A percentile compares a stretch with the other conserved stretches of the same genome.
These are phyloP conservation scores for Podospora pseudopauciseta DNA, from an alignment of 495 filamentous ascomycete genomes.

Conservation along the genomic window DNA sequence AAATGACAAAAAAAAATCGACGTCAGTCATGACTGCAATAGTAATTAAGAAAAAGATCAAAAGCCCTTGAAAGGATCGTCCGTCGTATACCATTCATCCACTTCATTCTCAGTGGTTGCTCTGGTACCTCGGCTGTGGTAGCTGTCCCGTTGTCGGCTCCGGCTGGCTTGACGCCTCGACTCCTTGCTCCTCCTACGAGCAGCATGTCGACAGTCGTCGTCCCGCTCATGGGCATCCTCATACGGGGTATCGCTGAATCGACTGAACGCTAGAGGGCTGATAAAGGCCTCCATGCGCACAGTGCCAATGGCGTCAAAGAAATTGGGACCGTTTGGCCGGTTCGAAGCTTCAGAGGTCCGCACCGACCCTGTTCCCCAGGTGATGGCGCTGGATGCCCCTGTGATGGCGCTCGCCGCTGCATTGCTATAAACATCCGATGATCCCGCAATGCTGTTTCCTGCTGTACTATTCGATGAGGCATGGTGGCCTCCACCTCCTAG, in stretches of 20 bases:
- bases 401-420: conserved; percentile 28
- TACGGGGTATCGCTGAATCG: conserved; percentile 44
- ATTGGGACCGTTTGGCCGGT: conserved; percentile 45
- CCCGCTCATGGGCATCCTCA: conserved; percentile 30
- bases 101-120: conserved; percentile 34
- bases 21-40: conserved; percentile 22
- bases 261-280: conserved; percentile 53
- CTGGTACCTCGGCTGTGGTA: conserved; percentile 44
- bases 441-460: conserved; percentile 49
- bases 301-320: conserved; percentile 81
- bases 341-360: conserved; percentile 62
- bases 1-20: neutral
- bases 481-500: conserved; percentile 41
- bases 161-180: conserved; percentile 45
- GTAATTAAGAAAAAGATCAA: conserved; percentile 23
- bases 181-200: conserved; percentile 49
- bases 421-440: conserved; percentile 58
- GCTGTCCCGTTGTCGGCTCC: conserved; percentile 49
- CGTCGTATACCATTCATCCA: conserved; percentile 45
- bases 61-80: conserved; percentile 51
- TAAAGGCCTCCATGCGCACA: conserved; percentile 95
- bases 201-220: conserved; percentile 43
- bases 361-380: conserved; percentile 46
- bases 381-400: conserved; percentile 36
- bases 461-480: conserved; percentile 48